These are phyloP conservation scores for Eucalyptus pauciflora DNA, from an alignment of 345 rosid species.

Conservation along the genomic window DNA sequence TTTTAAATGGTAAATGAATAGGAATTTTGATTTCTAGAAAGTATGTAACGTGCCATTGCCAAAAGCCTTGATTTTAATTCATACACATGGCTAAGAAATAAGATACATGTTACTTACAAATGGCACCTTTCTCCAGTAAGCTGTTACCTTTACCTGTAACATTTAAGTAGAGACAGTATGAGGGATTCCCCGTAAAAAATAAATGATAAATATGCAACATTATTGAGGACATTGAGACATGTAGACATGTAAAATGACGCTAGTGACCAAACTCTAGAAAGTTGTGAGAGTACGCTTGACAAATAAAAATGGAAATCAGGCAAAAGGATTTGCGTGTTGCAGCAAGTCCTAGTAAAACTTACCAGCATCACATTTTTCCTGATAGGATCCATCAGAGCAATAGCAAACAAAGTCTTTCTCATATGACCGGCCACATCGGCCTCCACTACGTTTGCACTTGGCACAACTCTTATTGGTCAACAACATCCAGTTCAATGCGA, in stretches of 20 bases:
- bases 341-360: not conserved
- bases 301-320: not conserved
- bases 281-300: not conserved
- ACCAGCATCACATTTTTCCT: slow-evolving; percentile 2
- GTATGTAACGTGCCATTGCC: not conserved
- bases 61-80: not conserved
- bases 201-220: not conserved
- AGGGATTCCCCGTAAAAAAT: not conserved
- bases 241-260: not conserved
- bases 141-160: not conserved
- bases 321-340: not conserved
- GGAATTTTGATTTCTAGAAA: not conserved
- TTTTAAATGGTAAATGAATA: not conserved
- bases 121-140: not conserved
- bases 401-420: not conserved
- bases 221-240: not conserved
- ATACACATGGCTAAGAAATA: not conserved
- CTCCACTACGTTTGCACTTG: slow-evolving; percentile 7
- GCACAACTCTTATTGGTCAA: not conserved
- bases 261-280: not conserved
- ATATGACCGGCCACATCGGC: slow-evolving; percentile 8
- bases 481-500: slow-evolving; percentile 1
- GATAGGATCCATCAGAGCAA: slow-evolving; percentile 6
- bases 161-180: not conserved
- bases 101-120: not conserved